Conservation (phyloP, 1,284 basidiomycete species). For the Porogramme epimiltina region DNA sequence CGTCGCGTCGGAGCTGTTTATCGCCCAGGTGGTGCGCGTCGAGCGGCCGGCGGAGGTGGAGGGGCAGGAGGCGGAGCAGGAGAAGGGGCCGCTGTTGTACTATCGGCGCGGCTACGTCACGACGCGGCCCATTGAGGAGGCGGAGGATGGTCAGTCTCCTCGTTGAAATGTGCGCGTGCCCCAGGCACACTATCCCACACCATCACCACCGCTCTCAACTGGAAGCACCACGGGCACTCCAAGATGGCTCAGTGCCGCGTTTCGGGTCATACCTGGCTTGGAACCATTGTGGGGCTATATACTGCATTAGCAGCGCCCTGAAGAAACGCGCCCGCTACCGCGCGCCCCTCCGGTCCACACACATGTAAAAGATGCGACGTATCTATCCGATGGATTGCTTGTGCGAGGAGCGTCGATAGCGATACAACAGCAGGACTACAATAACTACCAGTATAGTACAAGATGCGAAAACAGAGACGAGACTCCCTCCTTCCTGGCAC, state of each 20-base stretch:
- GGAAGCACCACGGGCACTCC: no score
- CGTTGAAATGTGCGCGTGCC: no score
- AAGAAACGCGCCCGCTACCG: no score
- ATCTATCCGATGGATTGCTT: no score
- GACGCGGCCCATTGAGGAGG: constrained; percentile 24
- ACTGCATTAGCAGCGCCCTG: no score
- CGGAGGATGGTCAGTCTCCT: not conserved
- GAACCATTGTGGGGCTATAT: no score
- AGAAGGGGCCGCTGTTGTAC: constrained; percentile 46
- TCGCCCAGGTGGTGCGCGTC: constrained; percentile 48
- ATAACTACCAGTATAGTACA: constrained; percentile 3
- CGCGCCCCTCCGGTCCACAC: no score
- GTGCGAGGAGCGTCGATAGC: constrained; percentile 15
- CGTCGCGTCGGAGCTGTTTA: constrained; percentile 48
- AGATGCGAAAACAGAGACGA: not conserved
- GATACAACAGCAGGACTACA: constrained; percentile 20
- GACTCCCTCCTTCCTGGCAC: not conserved
- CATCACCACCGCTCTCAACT: no score
- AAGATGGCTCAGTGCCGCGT: no score
- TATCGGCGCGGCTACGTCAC: constrained; percentile 47
- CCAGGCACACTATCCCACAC: no score
- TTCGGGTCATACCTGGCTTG: no score
- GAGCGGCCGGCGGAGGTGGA: constrained; percentile 33
- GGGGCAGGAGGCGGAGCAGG: constrained; percentile 17
- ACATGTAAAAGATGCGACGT: no score